A percentile compares a stretch with the other conserved stretches of the same genome.
phyloP scores from a whole-genome alignment of 2,329 filamentous ascomycete genomes.

The Rhinocladiella mackenziei region DNA sequence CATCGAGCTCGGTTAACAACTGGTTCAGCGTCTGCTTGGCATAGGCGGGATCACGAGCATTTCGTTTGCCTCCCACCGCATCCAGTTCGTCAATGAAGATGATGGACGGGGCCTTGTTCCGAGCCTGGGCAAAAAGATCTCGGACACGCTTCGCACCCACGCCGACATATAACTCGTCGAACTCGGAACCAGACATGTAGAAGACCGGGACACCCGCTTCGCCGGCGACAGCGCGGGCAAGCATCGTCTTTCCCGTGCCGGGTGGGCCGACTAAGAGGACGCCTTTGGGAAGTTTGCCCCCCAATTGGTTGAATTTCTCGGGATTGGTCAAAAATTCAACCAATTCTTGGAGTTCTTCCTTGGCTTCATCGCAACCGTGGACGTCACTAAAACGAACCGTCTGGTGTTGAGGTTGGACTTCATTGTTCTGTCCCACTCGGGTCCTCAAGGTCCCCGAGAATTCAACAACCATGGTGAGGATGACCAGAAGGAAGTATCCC shows the following conservation, averaged over 20 bases:
- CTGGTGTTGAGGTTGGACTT: constrained; percentile 89
- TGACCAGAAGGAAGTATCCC: constrained; percentile 72
- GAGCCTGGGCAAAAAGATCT: constrained; percentile 80
- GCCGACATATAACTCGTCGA: constrained; percentile 97
- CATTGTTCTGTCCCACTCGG: constrained; percentile 65
- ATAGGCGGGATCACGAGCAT: constrained; percentile 87
- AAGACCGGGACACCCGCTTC: constrained; percentile 98
- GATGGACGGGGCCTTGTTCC: constrained; percentile 82
- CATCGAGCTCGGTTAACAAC: constrained; percentile 91
- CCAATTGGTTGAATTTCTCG: constrained; percentile 86
- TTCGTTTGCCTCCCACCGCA: constrained; percentile 89
- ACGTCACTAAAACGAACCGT: constrained; percentile 89
- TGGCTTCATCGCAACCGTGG: constrained; percentile 95
- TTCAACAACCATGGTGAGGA: constrained; percentile 80
- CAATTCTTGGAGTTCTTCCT: constrained; percentile 94
- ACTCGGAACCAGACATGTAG: constrained; percentile 99
- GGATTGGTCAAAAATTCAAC: constrained; percentile 95
- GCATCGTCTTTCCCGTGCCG: constrained; percentile 93
- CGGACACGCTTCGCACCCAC: constrained; percentile 95
- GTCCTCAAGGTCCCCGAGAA: constrained; percentile 65
- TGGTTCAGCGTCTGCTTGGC: constrained; percentile 98
- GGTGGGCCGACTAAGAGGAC: constrained; percentile 92
- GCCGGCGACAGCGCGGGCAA: constrained; percentile 91
- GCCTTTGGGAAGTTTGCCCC: constrained; percentile 95
- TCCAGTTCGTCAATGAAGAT: constrained; percentile 94